Conservation (phyloP, 192 early-diverging fungal genomes). For the Rhizophagus sp. region DNA sequence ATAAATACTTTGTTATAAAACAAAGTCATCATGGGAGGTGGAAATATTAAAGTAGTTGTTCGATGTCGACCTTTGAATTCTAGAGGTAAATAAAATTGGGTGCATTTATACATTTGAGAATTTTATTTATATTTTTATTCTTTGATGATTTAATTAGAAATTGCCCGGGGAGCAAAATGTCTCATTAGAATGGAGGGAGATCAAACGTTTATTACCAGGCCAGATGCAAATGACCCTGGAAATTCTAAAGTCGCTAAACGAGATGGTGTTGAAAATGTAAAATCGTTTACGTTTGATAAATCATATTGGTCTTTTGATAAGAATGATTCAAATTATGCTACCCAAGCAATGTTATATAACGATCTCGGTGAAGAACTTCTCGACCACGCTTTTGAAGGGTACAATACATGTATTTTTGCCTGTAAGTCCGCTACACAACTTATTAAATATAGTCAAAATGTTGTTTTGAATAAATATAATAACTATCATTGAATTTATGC, state of each 20-base stretch:
- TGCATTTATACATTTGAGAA: neutral
- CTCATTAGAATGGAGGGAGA: conserved; percentile 74
- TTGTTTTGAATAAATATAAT: neutral
- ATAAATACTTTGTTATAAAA: neutral
- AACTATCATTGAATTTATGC: neutral
- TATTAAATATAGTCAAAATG: no score
- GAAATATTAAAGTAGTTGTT: conserved; percentile 74
- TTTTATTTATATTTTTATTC: neutral
- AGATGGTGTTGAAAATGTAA: conserved; percentile 45
- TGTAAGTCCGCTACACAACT: conserved; percentile 48
- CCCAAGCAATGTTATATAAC: conserved; percentile 74
- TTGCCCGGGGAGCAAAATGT: conserved; percentile 59
- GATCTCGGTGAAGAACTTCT: conserved; percentile 77
- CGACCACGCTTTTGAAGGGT: conserved; percentile 85
- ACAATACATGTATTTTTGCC: conserved; percentile 93
- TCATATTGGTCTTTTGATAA: conserved; percentile 87
- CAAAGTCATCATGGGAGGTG: conserved; percentile 38
- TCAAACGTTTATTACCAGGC: conserved; percentile 65
- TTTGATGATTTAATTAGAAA: conserved; percentile 42
- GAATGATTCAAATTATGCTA: conserved; percentile 61
- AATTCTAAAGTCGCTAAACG: conserved; percentile 34
- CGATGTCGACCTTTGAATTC: conserved; percentile 78
- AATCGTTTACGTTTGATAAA: conserved; percentile 83
- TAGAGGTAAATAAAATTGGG: conserved; percentile 50
- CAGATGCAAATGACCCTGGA: conserved; percentile 38